Evolutionary conservation across 345 rosid species (phyloP).

Genomic region (Capsella bursapastoris): DNA sequence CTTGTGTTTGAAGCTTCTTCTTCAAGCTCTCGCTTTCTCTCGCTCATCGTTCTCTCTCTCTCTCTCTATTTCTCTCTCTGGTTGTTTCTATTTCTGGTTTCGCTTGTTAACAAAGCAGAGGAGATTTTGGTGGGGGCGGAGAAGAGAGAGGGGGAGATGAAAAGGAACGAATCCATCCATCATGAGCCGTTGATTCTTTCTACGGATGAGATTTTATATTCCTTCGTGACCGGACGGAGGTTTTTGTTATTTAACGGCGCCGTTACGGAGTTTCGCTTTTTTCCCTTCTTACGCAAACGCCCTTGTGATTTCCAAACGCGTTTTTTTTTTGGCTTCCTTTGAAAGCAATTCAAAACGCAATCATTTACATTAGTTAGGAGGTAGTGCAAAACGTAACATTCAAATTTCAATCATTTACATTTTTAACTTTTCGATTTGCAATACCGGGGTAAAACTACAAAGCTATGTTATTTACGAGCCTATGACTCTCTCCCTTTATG

Average conservation of each 20-base stretch:
- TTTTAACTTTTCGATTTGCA: not conserved
- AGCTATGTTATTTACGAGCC: no score
- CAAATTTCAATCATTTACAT: not conserved
- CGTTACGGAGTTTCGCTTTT: conserved; percentile 37
- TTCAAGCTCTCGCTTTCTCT: conserved; percentile 45
- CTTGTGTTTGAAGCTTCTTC: conserved; percentile 49
- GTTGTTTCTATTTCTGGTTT: conserved; percentile 41
- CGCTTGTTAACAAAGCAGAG: conserved; percentile 33
- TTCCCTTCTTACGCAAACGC: conserved; percentile 24
- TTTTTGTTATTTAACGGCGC: conserved; percentile 39
- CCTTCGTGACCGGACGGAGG: conserved; percentile 33
- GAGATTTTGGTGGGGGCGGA: conserved; percentile 24
- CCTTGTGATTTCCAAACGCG: conserved; percentile 36
- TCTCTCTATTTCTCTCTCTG: not conserved
- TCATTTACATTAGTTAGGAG: conserved; percentile 30
- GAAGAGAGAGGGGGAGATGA: conserved; percentile 5
- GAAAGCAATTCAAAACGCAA: conserved; percentile 27
- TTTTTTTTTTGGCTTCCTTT: conserved; percentile 29
- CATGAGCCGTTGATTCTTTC: conserved; percentile 47
- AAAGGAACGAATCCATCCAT: not conserved
- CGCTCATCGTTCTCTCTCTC: conserved; percentile 44
- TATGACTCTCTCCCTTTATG: no score
- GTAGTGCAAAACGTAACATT: conserved; percentile 29
- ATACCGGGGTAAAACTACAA: not conserved
- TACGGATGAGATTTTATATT: conserved; percentile 49